Evolutionary conservation across 2,329 filamentous ascomycete species (phyloP), one percentile per base, ranked within the genome.

Genomic region (Amylocarpus encephaloides): DNA sequence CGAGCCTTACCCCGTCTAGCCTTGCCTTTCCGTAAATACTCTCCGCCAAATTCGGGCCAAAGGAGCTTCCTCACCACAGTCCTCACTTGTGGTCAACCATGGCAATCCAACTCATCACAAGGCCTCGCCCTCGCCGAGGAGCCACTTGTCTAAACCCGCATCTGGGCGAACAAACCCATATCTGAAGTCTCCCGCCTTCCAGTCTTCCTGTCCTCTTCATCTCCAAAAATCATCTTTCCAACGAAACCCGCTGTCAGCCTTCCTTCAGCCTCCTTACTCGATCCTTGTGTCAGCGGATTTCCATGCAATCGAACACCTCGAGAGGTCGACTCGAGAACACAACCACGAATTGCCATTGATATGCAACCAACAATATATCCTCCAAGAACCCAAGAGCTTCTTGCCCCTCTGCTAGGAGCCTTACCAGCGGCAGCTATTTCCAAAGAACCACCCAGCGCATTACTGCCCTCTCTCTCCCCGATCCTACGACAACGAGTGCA

Each of bases 401-500:
- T 85, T 30, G 71, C 74, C 12, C 76, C 78, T 43, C 70, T 85
- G 50, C 72, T 86, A 42, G 76, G 79, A 7, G 75, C 80, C 34
- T 69, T 86, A 33, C 78, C 79, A 10, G 73, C 77, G 19, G 79
- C 81, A 32, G 71, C 80, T 36, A 70, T 77, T 53, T 81, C 81
- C 22, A 72, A 76, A 13, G 68, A 77, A 51, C 80, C 82, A 1
- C 73, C 82, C 11, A 69, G 73, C 29, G 73, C 73, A 15, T 69
- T 84, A 41, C 68, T 85, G 4, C 79, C 79, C 22, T 71, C 80
- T 16, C 75, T 86, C 48, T 80, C 82, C 1, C 82, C 82, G 22
- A 84, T 85, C 50, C 73, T 85, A 32, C 76, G 82, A 39, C 82
- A 85, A 62, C 73, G 82, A 51, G 79, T 85, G 36, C 78, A 83